Evolutionary conservation across 2,329 filamentous ascomycete species (phyloP), one percentile per base, ranked within the genome.

Genomic region (Aspergillus pseudoglaucus): DNA sequence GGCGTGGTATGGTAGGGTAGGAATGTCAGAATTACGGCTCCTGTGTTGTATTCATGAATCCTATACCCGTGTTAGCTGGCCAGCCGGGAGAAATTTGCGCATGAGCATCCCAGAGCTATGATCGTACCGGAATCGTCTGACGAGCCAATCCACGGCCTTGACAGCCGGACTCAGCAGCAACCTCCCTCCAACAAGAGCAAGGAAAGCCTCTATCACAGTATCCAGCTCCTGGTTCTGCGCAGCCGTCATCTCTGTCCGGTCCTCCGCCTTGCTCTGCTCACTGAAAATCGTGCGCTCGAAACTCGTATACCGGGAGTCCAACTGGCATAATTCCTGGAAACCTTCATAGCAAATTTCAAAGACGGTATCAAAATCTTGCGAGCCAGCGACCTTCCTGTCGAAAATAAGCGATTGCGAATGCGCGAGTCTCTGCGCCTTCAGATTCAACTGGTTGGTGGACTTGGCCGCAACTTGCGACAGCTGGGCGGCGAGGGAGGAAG

Each of bases 401-500:
- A 95, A 98, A 50, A 99, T 88, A 52, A 99, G 75, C 46, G 93
- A 98, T 70, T 96, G 91, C 55, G 88, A 88, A 72, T 98, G 93
- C 53, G 88, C 83, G 52, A 87, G 82, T 70, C 90, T 91, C 73
- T 96, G 90, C 61, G 90, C 88, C 72, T 94, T 95, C 59, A 95
- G 79, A 66, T 97, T 88, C 62, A 97, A 81, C 58, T 91, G 86
- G 65, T 90, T 85, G 59, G 90, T 95, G 60, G 89, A 95, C 63
- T 87, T 88, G 57, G 87, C 84, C 59, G 90, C 88, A 65, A 98
- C 90, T 66, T 88, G 84, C 76, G 90, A 88, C 75, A 99, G 77
- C 80, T 98, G 94, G 75, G 88, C 84, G 72, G 91, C 87, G 59
- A 99, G 85, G 65, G 88, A 85, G 52, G 90, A 88, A 60, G 85